A percentile compares a stretch with the other conserved stretches of the same genome.
Conservation (phyloP, 306 rosid genomes). For the Ziziphus jujuba region DNA sequence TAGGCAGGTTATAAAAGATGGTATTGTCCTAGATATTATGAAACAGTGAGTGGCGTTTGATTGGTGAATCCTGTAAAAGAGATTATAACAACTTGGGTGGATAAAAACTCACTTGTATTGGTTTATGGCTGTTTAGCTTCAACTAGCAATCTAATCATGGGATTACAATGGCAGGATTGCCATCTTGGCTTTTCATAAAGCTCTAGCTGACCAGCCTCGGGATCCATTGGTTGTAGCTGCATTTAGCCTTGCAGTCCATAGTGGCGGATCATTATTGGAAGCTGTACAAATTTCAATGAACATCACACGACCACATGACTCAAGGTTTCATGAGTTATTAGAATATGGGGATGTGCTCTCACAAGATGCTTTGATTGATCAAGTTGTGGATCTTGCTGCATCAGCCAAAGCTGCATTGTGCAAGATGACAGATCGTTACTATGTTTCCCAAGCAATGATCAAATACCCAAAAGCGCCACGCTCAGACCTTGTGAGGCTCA, state of each 20-base stretch:
- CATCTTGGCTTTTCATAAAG: conserved; percentile 45
- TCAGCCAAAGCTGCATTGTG: conserved; percentile 25
- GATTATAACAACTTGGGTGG: background rate
- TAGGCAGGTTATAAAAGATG: no score
- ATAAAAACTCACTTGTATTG: background rate
- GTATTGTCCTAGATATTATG: no score
- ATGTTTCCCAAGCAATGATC: conserved; percentile 45
- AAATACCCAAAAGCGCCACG: conserved; percentile 40
- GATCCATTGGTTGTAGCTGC: conserved; percentile 44
- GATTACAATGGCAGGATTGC: conserved; percentile 34
- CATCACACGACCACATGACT: conserved; percentile 27
- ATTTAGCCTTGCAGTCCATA: conserved; percentile 37
- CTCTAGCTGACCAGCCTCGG: conserved; percentile 40
- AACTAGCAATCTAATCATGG: conserved; percentile 1
- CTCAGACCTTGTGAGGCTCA: conserved; percentile 38
- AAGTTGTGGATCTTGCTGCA: conserved; percentile 34
- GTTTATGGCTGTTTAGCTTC: background rate
- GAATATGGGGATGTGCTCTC: conserved; percentile 24
- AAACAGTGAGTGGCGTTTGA: background rate
- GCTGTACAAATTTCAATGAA: conserved; percentile 27
- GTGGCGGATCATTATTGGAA: conserved; percentile 35
- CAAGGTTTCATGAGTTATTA: conserved; percentile 30
- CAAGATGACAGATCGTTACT: conserved; percentile 36
- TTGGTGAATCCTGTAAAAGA: background rate
- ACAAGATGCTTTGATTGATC: conserved; percentile 18